phyloP scores from a whole-genome alignment of 495 filamentous ascomycete genomes.

The Aspergillus cristatus region DNA sequence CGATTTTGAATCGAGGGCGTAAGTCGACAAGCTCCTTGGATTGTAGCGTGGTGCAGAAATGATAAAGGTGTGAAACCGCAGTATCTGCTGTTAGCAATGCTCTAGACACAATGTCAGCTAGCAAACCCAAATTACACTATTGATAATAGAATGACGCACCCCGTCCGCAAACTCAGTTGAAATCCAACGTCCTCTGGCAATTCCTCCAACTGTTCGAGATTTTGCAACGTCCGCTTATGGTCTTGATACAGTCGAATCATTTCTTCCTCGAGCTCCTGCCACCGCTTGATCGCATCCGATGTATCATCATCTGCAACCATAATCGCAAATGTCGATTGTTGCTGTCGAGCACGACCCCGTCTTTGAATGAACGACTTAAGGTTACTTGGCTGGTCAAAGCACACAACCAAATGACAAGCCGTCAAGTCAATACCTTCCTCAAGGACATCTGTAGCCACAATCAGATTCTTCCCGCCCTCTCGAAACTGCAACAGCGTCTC shows the following conservation, averaged over 20 bases:
- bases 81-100: constrained; percentile 67
- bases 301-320: constrained; percentile 41
- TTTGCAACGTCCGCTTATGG: constrained; percentile 45
- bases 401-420: constrained; percentile 79
- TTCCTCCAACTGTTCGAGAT: constrained; percentile 41
- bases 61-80: constrained; percentile 64
- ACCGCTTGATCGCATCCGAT: constrained; percentile 33
- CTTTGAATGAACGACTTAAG: constrained; percentile 86
- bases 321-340: constrained; percentile 61
- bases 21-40: constrained; percentile 44
- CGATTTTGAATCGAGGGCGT: constrained; percentile 39
- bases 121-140: too few relatives aligned
- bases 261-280: constrained; percentile 54
- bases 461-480: constrained; percentile 59
- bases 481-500: constrained; percentile 61
- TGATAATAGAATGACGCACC: background rate
- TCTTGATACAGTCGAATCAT: constrained; percentile 72
- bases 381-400: constrained; percentile 66
- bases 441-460: constrained; percentile 75
- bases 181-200: constrained; percentile 35
- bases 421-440: constrained; percentile 92
- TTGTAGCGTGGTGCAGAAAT: constrained; percentile 67
- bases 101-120: constrained; percentile 28
- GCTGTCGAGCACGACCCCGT: constrained; percentile 70
- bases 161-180: too few relatives aligned